Evolutionary conservation across 495 filamentous ascomycete species (phyloP), one percentile per base, ranked within the genome.

Genomic region (Entonaema liquescens): DNA sequence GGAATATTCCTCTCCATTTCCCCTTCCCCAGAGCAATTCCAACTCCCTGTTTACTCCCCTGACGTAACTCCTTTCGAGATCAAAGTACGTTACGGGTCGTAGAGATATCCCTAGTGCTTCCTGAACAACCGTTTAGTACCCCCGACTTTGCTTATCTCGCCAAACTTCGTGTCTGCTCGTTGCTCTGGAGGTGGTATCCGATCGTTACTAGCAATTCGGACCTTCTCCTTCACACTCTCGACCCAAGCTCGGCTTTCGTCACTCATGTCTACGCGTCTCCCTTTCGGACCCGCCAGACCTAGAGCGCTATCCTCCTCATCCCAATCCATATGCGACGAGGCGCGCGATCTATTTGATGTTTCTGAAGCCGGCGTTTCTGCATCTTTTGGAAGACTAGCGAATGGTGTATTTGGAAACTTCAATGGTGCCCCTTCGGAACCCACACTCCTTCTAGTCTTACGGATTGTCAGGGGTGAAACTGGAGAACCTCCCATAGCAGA

Each of bases 181-280:
- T 70, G 59, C 40, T 70, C 67, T 35, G 70, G 65, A 33, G 62
- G 53, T 33, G 71, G 17, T 8, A 73, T 60, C 21, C 78, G 78
- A 60, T 84, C 83, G 29, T 82, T 82, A 56, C 84, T 87, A 38
- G 85, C 88, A 25, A 84, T 79, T 26, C 84, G 77, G 5, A 90
- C 88, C 68, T 90, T 88, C 52, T 90, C 88, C 76, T 92, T 86
- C 79, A 93, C 89, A 29, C 86, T 89, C 76, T 93, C 89, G 2
- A 93, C 88, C 91, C 91, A 93, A 42, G 86, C 84, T 54, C 85
- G 80, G 68, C 88, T 89, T 77, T 91, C 87, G 60, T 86, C 85
- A 54, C 83, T 86, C 68, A 93, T 87, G 52, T 85, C 84, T 7
- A 83, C 75, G 40, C 83, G 85, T 79, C 86, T 90, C 35, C 77